Evolutionary conservation across 164 flowering plant genomes (phyloP).

Genomic region (Amborella trichopoda): DNA sequence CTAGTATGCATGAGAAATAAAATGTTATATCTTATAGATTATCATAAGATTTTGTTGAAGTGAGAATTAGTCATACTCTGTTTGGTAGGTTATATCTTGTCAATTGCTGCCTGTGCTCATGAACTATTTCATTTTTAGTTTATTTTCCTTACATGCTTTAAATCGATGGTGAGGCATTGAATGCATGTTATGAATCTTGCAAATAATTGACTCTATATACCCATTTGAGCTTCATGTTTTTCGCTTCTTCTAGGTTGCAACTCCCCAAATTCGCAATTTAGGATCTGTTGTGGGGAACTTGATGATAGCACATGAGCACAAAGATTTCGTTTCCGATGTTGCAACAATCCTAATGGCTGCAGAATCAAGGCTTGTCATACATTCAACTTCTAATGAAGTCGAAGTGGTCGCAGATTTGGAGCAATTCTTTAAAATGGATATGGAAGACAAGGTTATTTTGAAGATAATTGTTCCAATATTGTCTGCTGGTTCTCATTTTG

Average conservation of each 20-base stretch:
- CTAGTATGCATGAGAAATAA: no score
- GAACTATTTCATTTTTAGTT: no score
- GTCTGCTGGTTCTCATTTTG: conserved; percentile 2
- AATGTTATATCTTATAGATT: no score
- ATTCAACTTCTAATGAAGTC: not conserved
- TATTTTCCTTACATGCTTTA: not conserved
- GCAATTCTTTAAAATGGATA: conserved; percentile 1
- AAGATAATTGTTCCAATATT: conserved; percentile 1
- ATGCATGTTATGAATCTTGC: not conserved
- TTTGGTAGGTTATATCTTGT: no score
- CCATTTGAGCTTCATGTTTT: not conserved
- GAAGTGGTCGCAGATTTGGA: conserved; percentile 3
- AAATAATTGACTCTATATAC: not conserved
- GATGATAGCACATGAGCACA: conserved; percentile 7
- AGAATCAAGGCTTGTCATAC: conserved; percentile 2
- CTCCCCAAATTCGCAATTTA: conserved; percentile 4
- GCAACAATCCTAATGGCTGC: conserved; percentile 5
- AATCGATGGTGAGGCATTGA: not conserved
- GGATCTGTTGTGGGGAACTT: conserved; percentile 6
- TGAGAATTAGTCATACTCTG: no score
- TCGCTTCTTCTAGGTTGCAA: conserved; percentile 2
- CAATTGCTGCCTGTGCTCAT: no score
- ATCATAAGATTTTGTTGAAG: no score
- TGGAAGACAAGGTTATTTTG: conserved; percentile 1
- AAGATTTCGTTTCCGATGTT: conserved; percentile 6